Conservation (phyloP, 1,284 basidiomycete genomes). For the Cryptococcus amylolentus region DNA sequence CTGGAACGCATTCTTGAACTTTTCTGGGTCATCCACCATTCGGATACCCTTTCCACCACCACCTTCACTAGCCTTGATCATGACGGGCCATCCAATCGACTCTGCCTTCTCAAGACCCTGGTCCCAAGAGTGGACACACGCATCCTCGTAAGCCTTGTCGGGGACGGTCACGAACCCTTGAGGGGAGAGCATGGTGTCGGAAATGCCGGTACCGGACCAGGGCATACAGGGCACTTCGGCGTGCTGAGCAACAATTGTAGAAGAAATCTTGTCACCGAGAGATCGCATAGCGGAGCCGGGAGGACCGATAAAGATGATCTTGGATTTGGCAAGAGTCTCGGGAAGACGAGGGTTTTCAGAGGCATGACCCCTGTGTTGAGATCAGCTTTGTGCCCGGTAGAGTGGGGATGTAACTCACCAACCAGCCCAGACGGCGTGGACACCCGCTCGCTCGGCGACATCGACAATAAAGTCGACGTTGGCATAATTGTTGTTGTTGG, state of each 20-base stretch:
- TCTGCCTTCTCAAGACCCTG: slow-evolving; percentile 81
- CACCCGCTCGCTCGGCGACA: slow-evolving; percentile 92
- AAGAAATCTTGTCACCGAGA: slow-evolving; percentile 98
- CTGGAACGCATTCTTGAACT: slow-evolving; percentile 89
- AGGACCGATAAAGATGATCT: slow-evolving; percentile 98
- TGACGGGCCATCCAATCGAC: slow-evolving; percentile 92
- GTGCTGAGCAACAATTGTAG: slow-evolving; percentile 97
- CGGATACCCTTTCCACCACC: slow-evolving; percentile 99
- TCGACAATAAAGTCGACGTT: slow-evolving; percentile 99
- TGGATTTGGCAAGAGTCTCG: slow-evolving; percentile 85
- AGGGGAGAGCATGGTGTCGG: slow-evolving; percentile 78
- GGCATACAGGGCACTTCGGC: slow-evolving; percentile 98
- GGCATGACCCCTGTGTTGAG: slow-evolving; percentile 70
- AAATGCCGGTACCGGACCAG: slow-evolving; percentile 96
- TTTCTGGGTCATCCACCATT: slow-evolving; percentile 78
- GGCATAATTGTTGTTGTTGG: slow-evolving; percentile 99
- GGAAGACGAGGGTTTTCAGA: slow-evolving; percentile 99
- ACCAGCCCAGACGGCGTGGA: slow-evolving; percentile 99
- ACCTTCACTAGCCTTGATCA: slow-evolving; percentile 99
- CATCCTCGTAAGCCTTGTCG: slow-evolving; percentile 82
- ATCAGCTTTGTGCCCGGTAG: not conserved
- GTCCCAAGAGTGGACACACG: slow-evolving; percentile 86
- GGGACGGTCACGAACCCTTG: slow-evolving; percentile 91
- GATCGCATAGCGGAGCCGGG: slow-evolving; percentile 99
- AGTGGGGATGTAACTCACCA: slow-evolving; percentile 58